These are phyloP conservation scores for Marsdenia floribunda DNA, from an alignment of 257 asterid species.

Conservation along the genomic window DNA sequence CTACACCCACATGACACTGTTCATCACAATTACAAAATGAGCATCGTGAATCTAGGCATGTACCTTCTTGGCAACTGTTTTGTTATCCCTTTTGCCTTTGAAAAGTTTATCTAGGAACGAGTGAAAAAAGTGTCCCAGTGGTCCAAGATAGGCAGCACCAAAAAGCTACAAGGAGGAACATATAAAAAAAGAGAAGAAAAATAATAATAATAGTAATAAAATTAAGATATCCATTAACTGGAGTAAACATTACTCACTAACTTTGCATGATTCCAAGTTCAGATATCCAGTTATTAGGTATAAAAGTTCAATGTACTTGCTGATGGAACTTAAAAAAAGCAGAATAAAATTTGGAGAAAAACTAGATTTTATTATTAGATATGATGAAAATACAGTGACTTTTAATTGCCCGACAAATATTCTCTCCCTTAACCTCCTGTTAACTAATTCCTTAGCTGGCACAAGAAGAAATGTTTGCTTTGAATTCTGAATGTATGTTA, in stretches of 20 bases:
- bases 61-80: constrained; percentile 95
- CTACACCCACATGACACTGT: background rate
- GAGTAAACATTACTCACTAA: background rate
- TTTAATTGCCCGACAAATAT: background rate
- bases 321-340: background rate
- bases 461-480: background rate
- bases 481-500: background rate
- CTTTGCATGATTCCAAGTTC: background rate
- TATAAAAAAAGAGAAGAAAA: background rate
- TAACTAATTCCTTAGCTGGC: background rate
- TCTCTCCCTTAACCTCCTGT: background rate
- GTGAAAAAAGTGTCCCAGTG: constrained; percentile 85
- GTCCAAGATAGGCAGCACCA: constrained; percentile 91
- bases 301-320: background rate
- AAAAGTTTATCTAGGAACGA: constrained; percentile 70
- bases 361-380: background rate
- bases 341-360: background rate
- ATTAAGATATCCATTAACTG: background rate
- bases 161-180: constrained; percentile 49
- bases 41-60: background rate
- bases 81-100: constrained; percentile 85
- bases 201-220: too few species aligned
- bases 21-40: background rate
- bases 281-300: background rate
- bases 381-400: background rate